Conservation (phyloP, 1,284 basidiomycete species). For the Boletellus deceptivus region DNA sequence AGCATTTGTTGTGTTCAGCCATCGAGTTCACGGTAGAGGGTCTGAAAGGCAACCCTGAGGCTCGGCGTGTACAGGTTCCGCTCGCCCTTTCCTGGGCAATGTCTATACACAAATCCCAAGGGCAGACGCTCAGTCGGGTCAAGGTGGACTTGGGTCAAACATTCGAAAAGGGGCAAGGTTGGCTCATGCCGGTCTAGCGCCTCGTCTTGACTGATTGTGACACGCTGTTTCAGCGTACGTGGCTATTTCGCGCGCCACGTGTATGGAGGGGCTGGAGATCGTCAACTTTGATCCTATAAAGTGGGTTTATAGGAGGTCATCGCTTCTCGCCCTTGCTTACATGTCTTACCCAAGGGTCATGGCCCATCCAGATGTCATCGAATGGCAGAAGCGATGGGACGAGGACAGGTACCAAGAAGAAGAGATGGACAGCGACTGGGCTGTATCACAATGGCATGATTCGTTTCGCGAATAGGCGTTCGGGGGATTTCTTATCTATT, state of each 20-base stretch:
- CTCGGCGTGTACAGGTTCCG: constrained; percentile 58
- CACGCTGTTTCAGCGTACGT: constrained; percentile 73
- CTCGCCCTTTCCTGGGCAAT: constrained; percentile 80
- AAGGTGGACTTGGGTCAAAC: constrained; percentile 63
- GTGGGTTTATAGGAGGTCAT: constrained; percentile 39
- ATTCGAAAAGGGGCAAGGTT: constrained; percentile 83
- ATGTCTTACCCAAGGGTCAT: constrained; percentile 39
- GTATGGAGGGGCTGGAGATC: constrained; percentile 84
- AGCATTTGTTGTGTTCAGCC: constrained; percentile 46
- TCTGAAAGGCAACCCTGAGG: constrained; percentile 49
- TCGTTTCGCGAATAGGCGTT: constrained; percentile 24
- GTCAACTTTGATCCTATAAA: constrained; percentile 73
- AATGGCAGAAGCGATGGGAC: constrained; percentile 32
- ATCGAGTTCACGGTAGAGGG: constrained; percentile 54
- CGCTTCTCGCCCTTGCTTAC: constrained; percentile 2
- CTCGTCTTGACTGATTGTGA: neutral
- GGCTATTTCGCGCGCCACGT: constrained; percentile 88
- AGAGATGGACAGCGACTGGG: constrained; percentile 35
- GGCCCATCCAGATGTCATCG: constrained; percentile 44
- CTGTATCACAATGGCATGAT: constrained; percentile 32
- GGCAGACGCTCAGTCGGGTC: constrained; percentile 77
- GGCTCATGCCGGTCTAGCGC: constrained; percentile 1
- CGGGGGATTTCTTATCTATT: neutral
- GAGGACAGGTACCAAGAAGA: constrained; percentile 25
- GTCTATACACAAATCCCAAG: constrained; percentile 86